Percentiles rank a stretch among this genome's conserved stretches.
Conservation (phyloP, 805 yeast genomes). For the Hanseniaspora vineae region DNA sequence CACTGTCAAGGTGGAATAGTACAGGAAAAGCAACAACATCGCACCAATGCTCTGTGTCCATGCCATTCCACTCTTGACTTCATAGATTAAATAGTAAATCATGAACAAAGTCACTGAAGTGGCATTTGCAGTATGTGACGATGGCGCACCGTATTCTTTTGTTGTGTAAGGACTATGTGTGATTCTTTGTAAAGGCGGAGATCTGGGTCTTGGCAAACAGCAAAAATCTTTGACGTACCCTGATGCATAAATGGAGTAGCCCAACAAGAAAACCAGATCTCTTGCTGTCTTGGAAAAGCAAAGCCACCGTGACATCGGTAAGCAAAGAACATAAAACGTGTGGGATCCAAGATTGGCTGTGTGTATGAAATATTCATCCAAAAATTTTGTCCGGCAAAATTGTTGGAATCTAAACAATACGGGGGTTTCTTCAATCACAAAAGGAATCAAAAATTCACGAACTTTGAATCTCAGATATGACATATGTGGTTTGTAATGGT, state of each 20-base stretch:
- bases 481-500: conserved; percentile 51
- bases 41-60: conserved; percentile 4
- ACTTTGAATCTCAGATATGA: conserved; percentile 40
- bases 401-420: conserved; percentile 45
- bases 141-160: conserved; percentile 89
- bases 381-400: conserved; percentile 30
- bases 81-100: conserved; percentile 9
- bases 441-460: conserved; percentile 41
- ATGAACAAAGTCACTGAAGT: conserved; percentile 59
- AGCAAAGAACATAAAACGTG: conserved; percentile 80
- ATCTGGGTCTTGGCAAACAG: conserved; percentile 83
- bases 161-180: conserved; percentile 87
- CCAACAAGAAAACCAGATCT: conserved; percentile 58
- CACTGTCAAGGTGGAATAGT: conserved; percentile 50
- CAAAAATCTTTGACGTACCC: conserved; percentile 74
- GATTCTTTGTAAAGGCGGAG: conserved; percentile 84
- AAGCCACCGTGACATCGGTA: conserved; percentile 78
- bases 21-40: conserved; percentile 23
- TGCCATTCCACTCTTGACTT: neutral
- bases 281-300: conserved; percentile 47
- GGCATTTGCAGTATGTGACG: conserved; percentile 91
- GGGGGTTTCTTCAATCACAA: conserved; percentile 53
- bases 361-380: conserved; percentile 72
- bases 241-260: conserved; percentile 44
- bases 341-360: conserved; percentile 87